Evolutionary conservation across 2,329 filamentous ascomycete species (phyloP).

Genomic region (Talaromyces verruculosus): DNA sequence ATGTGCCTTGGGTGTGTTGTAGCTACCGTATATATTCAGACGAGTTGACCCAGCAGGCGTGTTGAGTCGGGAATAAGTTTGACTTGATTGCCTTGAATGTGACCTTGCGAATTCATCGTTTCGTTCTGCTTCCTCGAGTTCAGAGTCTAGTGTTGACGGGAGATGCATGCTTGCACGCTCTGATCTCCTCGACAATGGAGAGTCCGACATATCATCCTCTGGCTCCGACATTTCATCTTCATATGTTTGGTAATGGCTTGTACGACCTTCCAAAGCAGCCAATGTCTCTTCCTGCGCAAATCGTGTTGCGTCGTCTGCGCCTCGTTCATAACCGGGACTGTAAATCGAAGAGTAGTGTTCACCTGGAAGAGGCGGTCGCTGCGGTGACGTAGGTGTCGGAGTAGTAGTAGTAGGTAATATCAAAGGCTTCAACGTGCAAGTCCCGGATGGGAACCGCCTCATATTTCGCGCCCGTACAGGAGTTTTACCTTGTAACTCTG

Average conservation of each 20-base stretch:
- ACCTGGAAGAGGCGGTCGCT: not conserved
- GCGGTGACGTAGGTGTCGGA: constrained; percentile 16
- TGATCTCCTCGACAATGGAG: constrained; percentile 1
- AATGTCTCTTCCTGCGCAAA: constrained; percentile 37
- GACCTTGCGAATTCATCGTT: not conserved
- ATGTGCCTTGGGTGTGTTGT: constrained; percentile 11
- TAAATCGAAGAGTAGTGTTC: constrained; percentile 11
- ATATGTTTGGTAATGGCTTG: constrained; percentile 28
- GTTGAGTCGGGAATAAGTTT: not conserved
- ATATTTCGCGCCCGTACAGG: constrained; percentile 30
- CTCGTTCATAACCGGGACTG: constrained; percentile 25
- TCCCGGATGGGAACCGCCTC: constrained; percentile 38
- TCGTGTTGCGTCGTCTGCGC: not conserved
- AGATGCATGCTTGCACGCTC: too few relatives aligned
- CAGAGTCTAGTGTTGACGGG: constrained; percentile 10
- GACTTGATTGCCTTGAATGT: not conserved
- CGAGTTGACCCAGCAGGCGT: constrained; percentile 11
- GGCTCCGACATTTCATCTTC: constrained; percentile 27
- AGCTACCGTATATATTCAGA: not conserved
- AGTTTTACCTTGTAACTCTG: constrained; percentile 26
- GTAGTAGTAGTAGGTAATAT: constrained; percentile 29
- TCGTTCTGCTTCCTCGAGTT: constrained; percentile 16
- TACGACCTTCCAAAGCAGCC: constrained; percentile 34
- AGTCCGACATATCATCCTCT: constrained; percentile 10
- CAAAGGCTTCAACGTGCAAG: constrained; percentile 37